Percentiles rank a stretch among this genome's conserved stretches.
phyloP scores from a whole-genome alignment of 2,329 filamentous ascomycete species.

The Coniochaeta sp. region DNA sequence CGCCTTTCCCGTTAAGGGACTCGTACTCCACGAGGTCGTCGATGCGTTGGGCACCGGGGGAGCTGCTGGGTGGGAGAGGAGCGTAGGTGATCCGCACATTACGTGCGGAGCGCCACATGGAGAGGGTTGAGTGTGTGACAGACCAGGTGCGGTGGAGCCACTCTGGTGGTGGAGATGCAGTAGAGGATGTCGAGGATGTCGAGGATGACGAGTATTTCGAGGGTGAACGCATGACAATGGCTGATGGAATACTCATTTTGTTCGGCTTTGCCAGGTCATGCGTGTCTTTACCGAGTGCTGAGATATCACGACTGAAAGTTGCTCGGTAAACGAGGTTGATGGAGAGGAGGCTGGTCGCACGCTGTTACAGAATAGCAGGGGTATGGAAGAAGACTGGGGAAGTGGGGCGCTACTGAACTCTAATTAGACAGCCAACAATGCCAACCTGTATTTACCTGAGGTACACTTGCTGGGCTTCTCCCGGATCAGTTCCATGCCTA shows the following conservation, averaged over 20 bases:
- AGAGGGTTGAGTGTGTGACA: constrained; percentile 67
- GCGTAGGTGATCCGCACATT: constrained; percentile 78
- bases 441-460: no score
- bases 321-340: background rate
- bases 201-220: constrained; percentile 36
- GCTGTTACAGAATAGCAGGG: background rate
- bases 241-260: constrained; percentile 6
- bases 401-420: background rate
- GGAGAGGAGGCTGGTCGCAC: background rate
- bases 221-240: constrained; percentile 34
- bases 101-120: constrained; percentile 73
- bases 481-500: no score
- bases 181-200: constrained; percentile 10
- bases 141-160: constrained; percentile 64
- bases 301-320: background rate
- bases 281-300: background rate
- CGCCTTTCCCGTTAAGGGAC: constrained; percentile 32
- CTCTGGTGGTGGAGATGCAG: constrained; percentile 38
- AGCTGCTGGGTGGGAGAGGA: constrained; percentile 30
- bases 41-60: constrained; percentile 30
- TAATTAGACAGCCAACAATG: background rate
- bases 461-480: no score
- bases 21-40: constrained; percentile 71
- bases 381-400: background rate
- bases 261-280: background rate